Percentiles rank a stretch among this genome's conserved stretches.
These are phyloP conservation scores for Colletotrichum orchidophilum DNA, from an alignment of 2,329 filamentous ascomycete species.

Conservation along the genomic window DNA sequence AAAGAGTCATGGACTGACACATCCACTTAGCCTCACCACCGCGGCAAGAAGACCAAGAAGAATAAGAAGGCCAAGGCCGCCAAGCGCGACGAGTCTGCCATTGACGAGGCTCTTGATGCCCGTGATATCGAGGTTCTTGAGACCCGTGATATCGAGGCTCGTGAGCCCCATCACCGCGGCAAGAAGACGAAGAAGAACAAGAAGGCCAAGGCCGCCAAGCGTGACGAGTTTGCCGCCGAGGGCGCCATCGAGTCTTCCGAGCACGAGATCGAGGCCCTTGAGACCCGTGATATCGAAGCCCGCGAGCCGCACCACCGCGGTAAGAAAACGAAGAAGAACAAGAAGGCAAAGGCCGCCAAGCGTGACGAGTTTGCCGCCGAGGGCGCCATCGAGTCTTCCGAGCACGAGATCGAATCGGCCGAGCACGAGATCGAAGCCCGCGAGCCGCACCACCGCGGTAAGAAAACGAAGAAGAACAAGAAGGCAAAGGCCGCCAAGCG, in stretches of 20 bases:
- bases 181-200: conserved; percentile 30
- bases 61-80: neutral
- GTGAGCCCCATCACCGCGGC: conserved; percentile 32
- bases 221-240: neutral
- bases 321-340: conserved; percentile 29
- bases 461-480: conserved; percentile 29
- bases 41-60: conserved; percentile 26
- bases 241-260: conserved; percentile 20
- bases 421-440: conserved; percentile 13
- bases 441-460: conserved; percentile 32
- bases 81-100: neutral
- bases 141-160: conserved; percentile 23
- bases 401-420: neutral
- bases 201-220: conserved; percentile 8
- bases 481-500: conserved; percentile 13
- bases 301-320: conserved; percentile 33
- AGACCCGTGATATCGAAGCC: conserved; percentile 17
- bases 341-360: conserved; percentile 11
- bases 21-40: conserved; percentile 21
- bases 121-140: conserved; percentile 9
- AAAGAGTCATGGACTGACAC: neutral
- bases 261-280: neutral
- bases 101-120: conserved; percentile 26
- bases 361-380: conserved; percentile 16
- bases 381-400: neutral